Evolutionary conservation across 2,329 filamentous ascomycete genomes (phyloP), one percentile per base, ranked within the genome.

Genomic region (Penicillium occitanis): DNA sequence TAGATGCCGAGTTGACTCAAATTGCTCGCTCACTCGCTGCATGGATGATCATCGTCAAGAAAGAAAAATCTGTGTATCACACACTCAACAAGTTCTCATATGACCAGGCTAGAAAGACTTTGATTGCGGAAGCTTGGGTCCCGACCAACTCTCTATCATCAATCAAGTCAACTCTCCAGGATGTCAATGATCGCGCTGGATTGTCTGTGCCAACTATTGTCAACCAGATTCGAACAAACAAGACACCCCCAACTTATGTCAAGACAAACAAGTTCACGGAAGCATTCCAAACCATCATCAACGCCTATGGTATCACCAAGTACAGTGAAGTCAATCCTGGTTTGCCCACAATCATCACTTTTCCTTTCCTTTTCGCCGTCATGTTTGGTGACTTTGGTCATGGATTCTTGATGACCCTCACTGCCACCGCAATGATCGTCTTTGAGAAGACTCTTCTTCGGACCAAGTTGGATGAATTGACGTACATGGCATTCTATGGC

Each of bases 361-460:
- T 99, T 80, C 95, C 96, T n/a, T 99, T 99, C 84, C 85, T 99
- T 69, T 99, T 99, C 77, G 95, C 95, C 60, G 95, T 99, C 87
- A 99, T 99, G 95, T 99, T 99, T 76, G 96, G 95, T 84, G 95
- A 99, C 80, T 90, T 97, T 67, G 96, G 95, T 61, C 95, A 99
- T 75, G 95, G 94, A 70, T 79, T 90, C 70, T 91, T 99, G 78
- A 96, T 99, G 91, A 85, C 94, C 51, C 77, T 87, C 65, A 91
- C 92, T 66, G 91, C 95, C 14, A 75, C 88, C 65, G 92, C 93
- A 66, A 97, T 99, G 93, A 98, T 99, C 72, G 92, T 97, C 82
- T 98, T 90, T 85, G 95, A 99, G 81, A 93, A 92, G 81, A 89
- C 90, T 67, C 84, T 99, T 42, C 77, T 79, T 55, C 85, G 86